These are phyloP conservation scores for Zancudomyces culisetae DNA, from an alignment of 371 early-diverging fungal genomes.

Conservation along the genomic window DNA sequence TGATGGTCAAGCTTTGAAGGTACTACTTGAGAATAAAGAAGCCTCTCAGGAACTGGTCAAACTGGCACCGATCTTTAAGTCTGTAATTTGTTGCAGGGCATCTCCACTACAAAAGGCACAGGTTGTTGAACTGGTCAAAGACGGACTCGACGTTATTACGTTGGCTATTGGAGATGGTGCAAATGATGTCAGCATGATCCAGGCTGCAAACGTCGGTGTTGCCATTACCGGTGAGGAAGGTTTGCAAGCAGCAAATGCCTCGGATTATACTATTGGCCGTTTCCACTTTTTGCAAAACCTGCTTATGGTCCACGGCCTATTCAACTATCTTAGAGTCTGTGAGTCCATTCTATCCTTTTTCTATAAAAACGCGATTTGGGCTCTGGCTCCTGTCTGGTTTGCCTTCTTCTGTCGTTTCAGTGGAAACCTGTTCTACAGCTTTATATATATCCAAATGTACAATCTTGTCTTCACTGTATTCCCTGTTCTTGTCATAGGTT, in stretches of 20 bases:
- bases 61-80: constrained; percentile 61
- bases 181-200: constrained; percentile 86
- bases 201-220: constrained; percentile 89
- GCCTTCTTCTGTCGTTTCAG: constrained; percentile 66
- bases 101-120: constrained; percentile 93
- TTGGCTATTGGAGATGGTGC: constrained; percentile 97
- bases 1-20: constrained; percentile 68
- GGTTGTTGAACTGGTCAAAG: constrained; percentile 78
- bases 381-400: constrained; percentile 64
- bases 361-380: constrained; percentile 84
- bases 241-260: constrained; percentile 71
- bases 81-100: constrained; percentile 89
- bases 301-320: constrained; percentile 68
- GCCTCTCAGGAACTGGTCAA: constrained; percentile 41
- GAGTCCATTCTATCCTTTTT: constrained; percentile 81
- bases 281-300: constrained; percentile 72
- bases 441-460: constrained; percentile 61
- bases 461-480: constrained; percentile 60
- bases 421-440: constrained; percentile 71
- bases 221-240: constrained; percentile 90
- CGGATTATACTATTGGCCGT: constrained; percentile 81
- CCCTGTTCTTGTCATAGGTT: constrained; percentile 43
- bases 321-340: constrained; percentile 76
- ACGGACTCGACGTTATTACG: constrained; percentile 48
- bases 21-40: constrained; percentile 41